Conservation (phyloP, 805 yeast species). For the Kodamaea fukazawae region DNA sequence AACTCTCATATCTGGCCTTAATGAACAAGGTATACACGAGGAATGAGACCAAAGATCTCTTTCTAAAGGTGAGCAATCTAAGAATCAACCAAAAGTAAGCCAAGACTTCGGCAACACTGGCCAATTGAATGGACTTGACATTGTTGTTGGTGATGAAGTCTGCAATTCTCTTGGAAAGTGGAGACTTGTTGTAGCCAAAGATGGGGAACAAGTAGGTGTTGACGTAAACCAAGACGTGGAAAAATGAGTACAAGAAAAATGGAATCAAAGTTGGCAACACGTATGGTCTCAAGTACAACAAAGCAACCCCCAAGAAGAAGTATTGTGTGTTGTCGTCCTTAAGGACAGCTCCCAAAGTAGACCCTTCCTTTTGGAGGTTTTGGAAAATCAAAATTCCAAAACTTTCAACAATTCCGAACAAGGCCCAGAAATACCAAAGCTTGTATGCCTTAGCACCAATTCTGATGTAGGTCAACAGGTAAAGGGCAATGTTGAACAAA, state of each 20-base stretch:
- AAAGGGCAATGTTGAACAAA: conserved; percentile 29
- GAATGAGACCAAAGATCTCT: conserved; percentile 60
- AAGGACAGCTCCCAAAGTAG: conserved; percentile 20
- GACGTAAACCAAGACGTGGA: conserved; percentile 75
- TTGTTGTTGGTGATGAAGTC: conserved; percentile 35
- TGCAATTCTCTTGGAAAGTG: conserved; percentile 38
- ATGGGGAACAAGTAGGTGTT: conserved; percentile 67
- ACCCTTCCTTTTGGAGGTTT: conserved; percentile 31
- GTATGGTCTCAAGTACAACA: conserved; percentile 51
- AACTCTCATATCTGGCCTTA: conserved; percentile 74
- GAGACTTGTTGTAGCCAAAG: conserved; percentile 35
- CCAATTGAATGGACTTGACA: conserved; percentile 37
- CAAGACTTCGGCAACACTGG: conserved; percentile 36
- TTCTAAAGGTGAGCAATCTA: conserved; percentile 58
- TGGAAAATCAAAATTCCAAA: conserved; percentile 77
- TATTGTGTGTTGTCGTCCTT: conserved; percentile 73
- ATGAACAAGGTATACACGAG: conserved; percentile 59
- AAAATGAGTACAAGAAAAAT: conserved; percentile 70
- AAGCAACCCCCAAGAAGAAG: conserved; percentile 53
- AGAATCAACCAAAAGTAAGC: conserved; percentile 47
- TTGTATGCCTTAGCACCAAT: conserved; percentile 22
- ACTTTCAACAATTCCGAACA: conserved; percentile 64
- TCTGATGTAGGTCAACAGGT: conserved; percentile 31
- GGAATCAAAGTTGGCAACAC: conserved; percentile 66
- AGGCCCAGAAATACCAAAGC: conserved; percentile 56